Conservation (phyloP, 2,329 filamentous ascomycete species). For the Aspergillus unguis region DNA sequence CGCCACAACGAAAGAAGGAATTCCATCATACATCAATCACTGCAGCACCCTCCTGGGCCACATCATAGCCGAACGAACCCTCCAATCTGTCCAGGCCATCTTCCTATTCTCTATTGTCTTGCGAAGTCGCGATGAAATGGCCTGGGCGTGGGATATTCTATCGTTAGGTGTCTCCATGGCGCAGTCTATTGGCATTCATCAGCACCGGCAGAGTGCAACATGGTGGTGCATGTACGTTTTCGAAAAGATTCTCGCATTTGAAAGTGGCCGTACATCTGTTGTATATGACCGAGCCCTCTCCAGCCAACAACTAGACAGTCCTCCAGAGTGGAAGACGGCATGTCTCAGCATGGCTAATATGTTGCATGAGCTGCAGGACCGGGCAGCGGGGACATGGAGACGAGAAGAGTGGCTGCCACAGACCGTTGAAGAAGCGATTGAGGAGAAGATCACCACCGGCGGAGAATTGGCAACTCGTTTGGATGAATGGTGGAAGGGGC, state of each 20-base stretch:
- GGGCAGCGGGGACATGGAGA: neutral
- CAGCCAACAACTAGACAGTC: too few relatives aligned
- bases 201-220: neutral
- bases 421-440: conserved; percentile 2
- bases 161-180: conserved; percentile 1
- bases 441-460: conserved; percentile 3
- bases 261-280: conserved; percentile 1
- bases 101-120: neutral
- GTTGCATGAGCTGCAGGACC: conserved; percentile 3
- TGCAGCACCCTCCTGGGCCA: conserved; percentile 2
- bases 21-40: neutral
- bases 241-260: conserved; percentile 7
- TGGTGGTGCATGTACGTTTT: conserved; percentile 10
- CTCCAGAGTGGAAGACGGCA: neutral
- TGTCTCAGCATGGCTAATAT: conserved; percentile 5
- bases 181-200: conserved; percentile 2
- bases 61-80: neutral
- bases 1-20: neutral
- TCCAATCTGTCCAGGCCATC: neutral
- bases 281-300: conserved; percentile 1
- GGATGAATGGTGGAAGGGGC: neutral
- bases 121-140: conserved; percentile 1
- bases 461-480: conserved; percentile 3
- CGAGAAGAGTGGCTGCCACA: conserved; percentile 9
- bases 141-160: conserved; percentile 7